These are phyloP conservation scores for Dalbergia oliveri DNA, from an alignment of 306 rosid genomes.

Conservation along the genomic window DNA sequence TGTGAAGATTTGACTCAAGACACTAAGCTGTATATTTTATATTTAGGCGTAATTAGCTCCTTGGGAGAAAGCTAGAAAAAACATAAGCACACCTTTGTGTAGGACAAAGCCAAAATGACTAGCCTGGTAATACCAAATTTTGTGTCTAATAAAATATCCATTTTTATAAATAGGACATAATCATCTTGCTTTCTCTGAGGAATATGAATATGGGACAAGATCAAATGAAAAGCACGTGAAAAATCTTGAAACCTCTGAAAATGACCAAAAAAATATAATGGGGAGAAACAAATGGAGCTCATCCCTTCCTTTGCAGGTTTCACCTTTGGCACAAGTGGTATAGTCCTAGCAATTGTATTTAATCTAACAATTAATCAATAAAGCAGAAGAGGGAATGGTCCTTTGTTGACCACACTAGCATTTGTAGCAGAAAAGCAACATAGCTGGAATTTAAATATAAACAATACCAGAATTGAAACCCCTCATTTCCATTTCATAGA, in stretches of 20 bases:
- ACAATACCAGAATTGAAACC: neutral
- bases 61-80: neutral
- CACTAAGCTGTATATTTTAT: neutral
- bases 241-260: conserved; percentile 7
- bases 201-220: conserved; percentile 23
- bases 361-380: too few relatives aligned
- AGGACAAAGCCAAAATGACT: neutral
- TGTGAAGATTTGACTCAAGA: neutral
- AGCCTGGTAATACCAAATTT: neutral
- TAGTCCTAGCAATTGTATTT: neutral
- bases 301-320: too few relatives aligned
- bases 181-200: conserved; percentile 21
- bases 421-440: neutral
- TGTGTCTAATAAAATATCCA: conserved; percentile 7
- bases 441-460: neutral
- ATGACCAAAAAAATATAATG: neutral
- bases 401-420: too few relatives aligned
- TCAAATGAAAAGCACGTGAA: conserved; percentile 38
- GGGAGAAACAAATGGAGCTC: too few relatives aligned
- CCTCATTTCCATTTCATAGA: neutral
- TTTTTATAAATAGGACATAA: neutral
- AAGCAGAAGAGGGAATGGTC: too few relatives aligned
- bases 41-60: conserved; percentile 7
- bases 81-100: neutral
- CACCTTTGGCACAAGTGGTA: too few relatives aligned